Evolutionary conservation across 2,329 filamentous ascomycete genomes (phyloP), one percentile per base, ranked within the genome.

Genomic region (Pseudocercospora pini-densiflorae): DNA sequence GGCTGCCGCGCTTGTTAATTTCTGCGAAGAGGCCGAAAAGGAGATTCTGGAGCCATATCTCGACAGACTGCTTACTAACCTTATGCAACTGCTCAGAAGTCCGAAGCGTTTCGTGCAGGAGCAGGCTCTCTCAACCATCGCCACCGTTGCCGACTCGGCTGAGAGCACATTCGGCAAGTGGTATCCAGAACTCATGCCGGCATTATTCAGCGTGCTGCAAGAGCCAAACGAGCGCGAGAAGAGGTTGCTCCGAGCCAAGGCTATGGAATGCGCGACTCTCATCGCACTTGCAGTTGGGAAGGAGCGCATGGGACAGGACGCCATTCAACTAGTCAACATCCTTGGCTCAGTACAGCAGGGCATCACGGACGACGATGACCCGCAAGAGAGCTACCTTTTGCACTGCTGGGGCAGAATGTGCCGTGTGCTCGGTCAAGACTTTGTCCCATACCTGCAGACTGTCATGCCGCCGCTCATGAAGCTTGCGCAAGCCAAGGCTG

Each of bases 341-440:
- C 86, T 99, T 61, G 94, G 92, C 61, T 89, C 88, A 68, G 97
- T 98, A 64, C 95, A 99, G 79, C 86, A 89, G 73, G 90, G 87
- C 76, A 95, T 98, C 68, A 90, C 89, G 4, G 95, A 99, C 74
- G 82, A 93, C 1, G 95, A 99, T 74, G 95, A 99, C 77, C 95
- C 95, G 45, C 95, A 99, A 80, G 92, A 93, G 16, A 94, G 97
- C 75, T 99, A 99, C 79, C 86, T 99, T 40, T 92, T 99, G 81
- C 95, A 99, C 84, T 99, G 95, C 83, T 99, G 95, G 95, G 95
- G 95, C 61, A 90, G 95, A 58, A 99, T 99, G 95, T 98, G 94
- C 81, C 90, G 95, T 71, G 94, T 99, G 31, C 87, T 99, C 69
- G 93, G 92, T 21, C 83, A 87, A 57, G 94, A 97, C 74, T 99